Percentiles rank a stretch among this genome's conserved stretches.
phyloP scores from a whole-genome alignment of 2,329 filamentous ascomycete genomes.

The Phialophora chinensis region DNA sequence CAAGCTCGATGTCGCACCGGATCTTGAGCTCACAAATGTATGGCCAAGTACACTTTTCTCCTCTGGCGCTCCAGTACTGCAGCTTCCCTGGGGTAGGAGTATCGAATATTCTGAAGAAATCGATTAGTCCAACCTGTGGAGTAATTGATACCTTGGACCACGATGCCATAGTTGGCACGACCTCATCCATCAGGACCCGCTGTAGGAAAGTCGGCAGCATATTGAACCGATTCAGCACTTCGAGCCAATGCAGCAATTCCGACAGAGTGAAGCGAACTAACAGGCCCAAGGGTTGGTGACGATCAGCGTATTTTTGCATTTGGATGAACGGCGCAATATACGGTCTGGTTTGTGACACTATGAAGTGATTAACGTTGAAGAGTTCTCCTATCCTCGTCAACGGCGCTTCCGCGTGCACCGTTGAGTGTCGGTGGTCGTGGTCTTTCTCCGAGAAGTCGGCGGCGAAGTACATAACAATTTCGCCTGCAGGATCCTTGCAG shows the following conservation, averaged over 20 bases:
- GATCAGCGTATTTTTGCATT: conserved; percentile 69
- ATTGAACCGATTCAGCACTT: conserved; percentile 78
- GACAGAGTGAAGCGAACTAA: conserved; percentile 58
- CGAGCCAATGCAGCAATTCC: conserved; percentile 68
- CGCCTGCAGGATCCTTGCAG: conserved; percentile 77
- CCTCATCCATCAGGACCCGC: conserved; percentile 75
- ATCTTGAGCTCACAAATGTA: conserved; percentile 81
- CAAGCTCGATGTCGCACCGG: conserved; percentile 82
- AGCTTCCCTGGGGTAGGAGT: conserved; percentile 81
- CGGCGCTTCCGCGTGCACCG: conserved; percentile 90
- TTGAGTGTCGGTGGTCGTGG: conserved; percentile 66
- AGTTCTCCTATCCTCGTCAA: conserved; percentile 89
- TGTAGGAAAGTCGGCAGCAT: conserved; percentile 75
- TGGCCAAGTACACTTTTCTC: conserved; percentile 90
- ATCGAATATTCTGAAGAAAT: conserved; percentile 76
- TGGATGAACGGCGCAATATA: conserved; percentile 87
- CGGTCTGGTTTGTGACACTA: conserved; percentile 96
- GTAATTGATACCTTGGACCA: conserved; percentile 95
- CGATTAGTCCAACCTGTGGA: conserved; percentile 74
- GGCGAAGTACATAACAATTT: conserved; percentile 56
- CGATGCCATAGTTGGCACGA: conserved; percentile 87
- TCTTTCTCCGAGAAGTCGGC: conserved; percentile 37
- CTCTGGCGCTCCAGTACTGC: conserved; percentile 82
- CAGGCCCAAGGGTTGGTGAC: conserved; percentile 74
- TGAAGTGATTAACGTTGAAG: conserved; percentile 98